phyloP scores from a whole-genome alignment of 1,284 basidiomycete species.

The Ustilago crameri region DNA sequence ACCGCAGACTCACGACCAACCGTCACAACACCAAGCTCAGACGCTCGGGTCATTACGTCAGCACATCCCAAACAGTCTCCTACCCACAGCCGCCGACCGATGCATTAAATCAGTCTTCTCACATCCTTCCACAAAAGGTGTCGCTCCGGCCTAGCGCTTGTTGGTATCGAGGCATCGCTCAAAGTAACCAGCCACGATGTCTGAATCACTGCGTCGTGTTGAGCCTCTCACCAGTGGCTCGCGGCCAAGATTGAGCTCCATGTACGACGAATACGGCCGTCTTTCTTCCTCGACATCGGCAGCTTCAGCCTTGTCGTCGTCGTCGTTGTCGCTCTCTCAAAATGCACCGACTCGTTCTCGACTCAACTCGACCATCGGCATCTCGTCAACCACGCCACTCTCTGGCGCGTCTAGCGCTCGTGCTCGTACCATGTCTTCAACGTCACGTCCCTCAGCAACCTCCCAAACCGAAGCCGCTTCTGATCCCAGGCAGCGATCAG shows the following conservation, averaged over 20 bases:
- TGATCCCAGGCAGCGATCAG: conserved; percentile 10
- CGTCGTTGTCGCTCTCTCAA: conserved; percentile 7
- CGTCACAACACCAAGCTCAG: no score
- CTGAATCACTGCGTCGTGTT: conserved; percentile 24
- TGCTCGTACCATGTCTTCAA: conserved; percentile 34
- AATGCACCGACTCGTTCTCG: conserved; percentile 17
- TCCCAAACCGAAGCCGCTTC: conserved; percentile 7
- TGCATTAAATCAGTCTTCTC: background rate
- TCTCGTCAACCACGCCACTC: conserved; percentile 14
- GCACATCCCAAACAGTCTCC: background rate
- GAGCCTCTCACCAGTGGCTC: conserved; percentile 18
- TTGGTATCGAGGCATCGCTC: conserved; percentile 8
- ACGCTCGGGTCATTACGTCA: background rate
- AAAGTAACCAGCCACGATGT: conserved; percentile 11
- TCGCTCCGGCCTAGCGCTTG: conserved; percentile 4
- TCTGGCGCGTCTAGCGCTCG: conserved; percentile 17
- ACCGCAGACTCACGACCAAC: no score
- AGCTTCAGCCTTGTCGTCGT: conserved; percentile 9
- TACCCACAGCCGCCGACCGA: background rate
- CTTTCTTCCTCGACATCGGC: conserved; percentile 17
- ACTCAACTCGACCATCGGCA: conserved; percentile 30
- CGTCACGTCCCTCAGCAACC: conserved; percentile 13
- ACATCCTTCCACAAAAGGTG: background rate
- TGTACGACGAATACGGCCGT: conserved; percentile 23
- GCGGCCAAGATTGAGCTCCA: conserved; percentile 25